These are phyloP conservation scores for Tricladium varicosporioides DNA, from an alignment of 2,329 filamentous ascomycete genomes.

Conservation along the genomic window DNA sequence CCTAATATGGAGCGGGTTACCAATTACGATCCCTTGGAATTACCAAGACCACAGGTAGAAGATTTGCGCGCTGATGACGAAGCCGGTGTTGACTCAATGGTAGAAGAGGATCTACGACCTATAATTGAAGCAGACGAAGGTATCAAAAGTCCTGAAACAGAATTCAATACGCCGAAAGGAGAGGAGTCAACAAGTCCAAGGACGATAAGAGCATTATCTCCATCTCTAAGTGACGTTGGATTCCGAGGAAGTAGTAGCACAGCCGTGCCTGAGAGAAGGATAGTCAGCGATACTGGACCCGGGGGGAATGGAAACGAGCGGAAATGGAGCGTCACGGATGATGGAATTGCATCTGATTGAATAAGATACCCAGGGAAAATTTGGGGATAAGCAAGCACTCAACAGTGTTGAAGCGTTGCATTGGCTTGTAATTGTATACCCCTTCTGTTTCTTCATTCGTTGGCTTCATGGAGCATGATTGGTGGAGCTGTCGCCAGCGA, in stretches of 20 bases:
- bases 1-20: constrained; percentile 30
- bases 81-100: constrained; percentile 2
- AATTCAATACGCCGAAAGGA: not conserved
- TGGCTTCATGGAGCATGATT: not conserved
- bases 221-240: constrained; percentile 17
- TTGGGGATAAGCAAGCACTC: not conserved
- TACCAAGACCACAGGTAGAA: constrained; percentile 4
- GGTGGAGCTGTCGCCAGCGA: not conserved
- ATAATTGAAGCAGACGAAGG: not conserved
- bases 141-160: not conserved
- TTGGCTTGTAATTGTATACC: constrained; percentile 10
- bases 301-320: constrained; percentile 21
- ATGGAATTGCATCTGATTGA: constrained; percentile 20
- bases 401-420: not conserved
- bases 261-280: not conserved
- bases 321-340: constrained; percentile 32
- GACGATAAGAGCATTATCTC: not conserved
- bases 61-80: constrained; percentile 17
- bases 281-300: constrained; percentile 5
- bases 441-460: constrained; percentile 1
- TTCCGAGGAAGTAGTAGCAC: not conserved
- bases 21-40: constrained; percentile 9
- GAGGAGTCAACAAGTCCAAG: not conserved
- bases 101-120: not conserved
- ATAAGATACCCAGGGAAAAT: not conserved